phyloP scores from a whole-genome alignment of 768 basidiomycete species.

The Boletus rex-veris region DNA sequence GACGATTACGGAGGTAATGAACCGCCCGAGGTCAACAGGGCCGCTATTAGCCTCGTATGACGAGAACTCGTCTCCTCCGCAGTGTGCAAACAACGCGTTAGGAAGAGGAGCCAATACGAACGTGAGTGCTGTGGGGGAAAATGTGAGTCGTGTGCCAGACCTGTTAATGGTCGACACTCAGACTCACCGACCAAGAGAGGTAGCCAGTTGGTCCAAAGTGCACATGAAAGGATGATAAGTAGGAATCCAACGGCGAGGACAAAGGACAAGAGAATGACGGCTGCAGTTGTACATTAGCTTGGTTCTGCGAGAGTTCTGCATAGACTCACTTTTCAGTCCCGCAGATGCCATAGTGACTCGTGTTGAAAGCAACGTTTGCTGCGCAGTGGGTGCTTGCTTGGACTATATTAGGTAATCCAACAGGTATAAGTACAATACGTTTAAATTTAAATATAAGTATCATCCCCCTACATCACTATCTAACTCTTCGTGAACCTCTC shows the following conservation, averaged over 20 bases:
- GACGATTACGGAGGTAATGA: slow-evolving; percentile 87
- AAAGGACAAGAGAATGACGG: slow-evolving; percentile 95
- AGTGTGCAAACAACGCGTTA: slow-evolving; percentile 91
- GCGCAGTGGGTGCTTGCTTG: background rate
- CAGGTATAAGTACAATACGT: slow-evolving; percentile 1
- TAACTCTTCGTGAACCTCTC: slow-evolving; percentile 29
- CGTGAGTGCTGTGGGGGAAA: slow-evolving; percentile 61
- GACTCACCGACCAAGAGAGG: slow-evolving; percentile 90
- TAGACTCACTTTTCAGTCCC: slow-evolving; percentile 61
- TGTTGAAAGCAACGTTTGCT: background rate
- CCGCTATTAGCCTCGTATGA: slow-evolving; percentile 68
- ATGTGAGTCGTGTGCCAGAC: background rate
- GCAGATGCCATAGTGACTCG: slow-evolving; percentile 51
- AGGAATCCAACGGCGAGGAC: slow-evolving; percentile 97
- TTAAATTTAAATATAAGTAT: slow-evolving; percentile 12
- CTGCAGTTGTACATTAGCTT: slow-evolving; percentile 38
- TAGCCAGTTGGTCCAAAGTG: slow-evolving; percentile 94
- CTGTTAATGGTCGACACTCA: background rate
- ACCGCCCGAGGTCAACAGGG: slow-evolving; percentile 87
- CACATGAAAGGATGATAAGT: slow-evolving; percentile 95
- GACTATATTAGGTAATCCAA: slow-evolving; percentile 25
- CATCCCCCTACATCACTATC: slow-evolving; percentile 10
- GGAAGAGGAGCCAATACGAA: slow-evolving; percentile 96
- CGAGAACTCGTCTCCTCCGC: slow-evolving; percentile 85
- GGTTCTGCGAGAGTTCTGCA: background rate